Conservation (phyloP, 176 grass and related monocot species). For the Eremochloa ophiuroides region DNA sequence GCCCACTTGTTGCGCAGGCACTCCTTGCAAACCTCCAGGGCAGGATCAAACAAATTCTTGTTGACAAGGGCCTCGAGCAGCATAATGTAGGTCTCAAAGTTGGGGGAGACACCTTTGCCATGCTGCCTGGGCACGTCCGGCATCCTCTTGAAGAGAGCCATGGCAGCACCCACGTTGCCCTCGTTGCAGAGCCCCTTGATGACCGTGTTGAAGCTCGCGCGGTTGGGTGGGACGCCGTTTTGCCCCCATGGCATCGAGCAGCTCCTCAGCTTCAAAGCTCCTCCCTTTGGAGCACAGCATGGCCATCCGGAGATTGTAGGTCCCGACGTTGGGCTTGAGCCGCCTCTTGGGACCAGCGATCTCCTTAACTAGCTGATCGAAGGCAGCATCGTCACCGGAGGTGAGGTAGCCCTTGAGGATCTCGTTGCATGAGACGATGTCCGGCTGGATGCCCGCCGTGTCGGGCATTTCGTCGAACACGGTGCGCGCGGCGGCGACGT, state of each 20-base stretch:
- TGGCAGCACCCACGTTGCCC: slow-evolving; percentile 48
- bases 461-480: slow-evolving; percentile 66
- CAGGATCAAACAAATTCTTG: slow-evolving; percentile 39
- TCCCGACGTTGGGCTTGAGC: slow-evolving; percentile 44
- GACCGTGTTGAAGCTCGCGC: slow-evolving; percentile 46
- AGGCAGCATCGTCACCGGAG: slow-evolving; percentile 28
- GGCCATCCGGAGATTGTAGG: slow-evolving; percentile 68
- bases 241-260: slow-evolving; percentile 48
- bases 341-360: background rate
- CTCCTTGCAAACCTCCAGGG: slow-evolving; percentile 61
- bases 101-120: slow-evolving; percentile 42
- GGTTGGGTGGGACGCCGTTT: slow-evolving; percentile 44
- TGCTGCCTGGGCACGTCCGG: slow-evolving; percentile 35
- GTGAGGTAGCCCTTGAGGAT: slow-evolving; percentile 62
- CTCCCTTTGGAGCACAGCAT: slow-evolving; percentile 45
- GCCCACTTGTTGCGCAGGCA: slow-evolving; percentile 60
- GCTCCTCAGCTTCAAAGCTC: slow-evolving; percentile 57
- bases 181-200: slow-evolving; percentile 55
- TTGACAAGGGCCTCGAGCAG: slow-evolving; percentile 57
- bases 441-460: slow-evolving; percentile 30
- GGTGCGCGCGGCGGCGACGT: slow-evolving; percentile 17
- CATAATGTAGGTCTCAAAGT: slow-evolving; percentile 49
- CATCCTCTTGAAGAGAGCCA: slow-evolving; percentile 57
- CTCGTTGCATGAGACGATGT: slow-evolving; percentile 81
- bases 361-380: slow-evolving; percentile 49